Conservation (phyloP, 1,284 basidiomycete species). For the Neonothopanus nambi region DNA sequence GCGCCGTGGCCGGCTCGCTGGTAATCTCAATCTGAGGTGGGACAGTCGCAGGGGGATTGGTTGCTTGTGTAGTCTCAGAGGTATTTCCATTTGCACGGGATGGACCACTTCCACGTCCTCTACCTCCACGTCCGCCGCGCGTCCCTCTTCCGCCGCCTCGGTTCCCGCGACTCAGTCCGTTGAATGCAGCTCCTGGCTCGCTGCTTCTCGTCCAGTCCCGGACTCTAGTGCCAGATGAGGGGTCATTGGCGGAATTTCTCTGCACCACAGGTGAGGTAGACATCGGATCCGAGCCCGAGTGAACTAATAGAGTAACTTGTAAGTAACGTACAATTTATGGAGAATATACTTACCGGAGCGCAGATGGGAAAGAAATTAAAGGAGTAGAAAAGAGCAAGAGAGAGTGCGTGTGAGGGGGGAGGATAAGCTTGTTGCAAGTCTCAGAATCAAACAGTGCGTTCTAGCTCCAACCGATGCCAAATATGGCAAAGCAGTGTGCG, state of each 20-base stretch:
- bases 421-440: constrained; percentile 4
- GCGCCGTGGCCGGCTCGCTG: constrained; percentile 35
- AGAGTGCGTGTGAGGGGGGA: no score
- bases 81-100: not conserved
- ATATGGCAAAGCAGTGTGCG: constrained; percentile 35
- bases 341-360: not conserved
- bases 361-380: no score
- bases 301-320: not conserved
- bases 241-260: not conserved
- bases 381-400: not conserved
- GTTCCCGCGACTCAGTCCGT: constrained; percentile 36
- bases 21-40: constrained; percentile 23
- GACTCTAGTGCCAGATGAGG: constrained; percentile 29
- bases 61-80: not conserved
- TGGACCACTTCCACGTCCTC: constrained; percentile 24
- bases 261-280: not conserved
- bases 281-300: not conserved
- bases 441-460: not conserved
- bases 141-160: constrained; percentile 38
- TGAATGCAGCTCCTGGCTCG: constrained; percentile 53
- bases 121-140: constrained; percentile 27
- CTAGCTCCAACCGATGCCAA: constrained; percentile 26
- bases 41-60: constrained; percentile 9
- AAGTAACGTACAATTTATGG: not conserved
- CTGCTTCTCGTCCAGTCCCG: constrained; percentile 46